Evolutionary conservation across 352 stramenopile species (phyloP).

Genomic region (Thraustotheca clavata): DNA sequence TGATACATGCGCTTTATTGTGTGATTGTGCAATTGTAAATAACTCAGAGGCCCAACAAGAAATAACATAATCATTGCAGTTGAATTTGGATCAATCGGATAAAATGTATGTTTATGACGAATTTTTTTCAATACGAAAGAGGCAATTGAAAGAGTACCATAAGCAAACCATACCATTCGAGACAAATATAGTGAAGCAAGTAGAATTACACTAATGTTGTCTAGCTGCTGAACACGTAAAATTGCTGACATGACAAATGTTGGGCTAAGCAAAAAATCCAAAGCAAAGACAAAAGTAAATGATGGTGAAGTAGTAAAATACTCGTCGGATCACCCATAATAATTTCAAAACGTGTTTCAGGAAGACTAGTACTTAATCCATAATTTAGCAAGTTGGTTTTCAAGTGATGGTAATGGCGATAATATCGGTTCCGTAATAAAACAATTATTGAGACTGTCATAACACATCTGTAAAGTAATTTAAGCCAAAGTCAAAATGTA

Average conservation of each 20-base stretch:
- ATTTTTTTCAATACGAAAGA: not conserved
- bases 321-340: not conserved
- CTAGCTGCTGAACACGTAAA: not conserved
- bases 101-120: not conserved
- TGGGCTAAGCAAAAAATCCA: not conserved
- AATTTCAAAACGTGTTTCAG: not conserved
- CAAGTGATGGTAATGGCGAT: not conserved
- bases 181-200: not conserved
- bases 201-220: not conserved
- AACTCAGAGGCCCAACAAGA: not conserved
- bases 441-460: not conserved
- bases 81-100: not conserved
- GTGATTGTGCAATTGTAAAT: not conserved
- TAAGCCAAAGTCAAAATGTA: not conserved
- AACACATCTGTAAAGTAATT: not conserved
- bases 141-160: not conserved
- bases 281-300: not conserved
- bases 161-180: not conserved
- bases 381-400: not conserved
- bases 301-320: not conserved
- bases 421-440: not conserved
- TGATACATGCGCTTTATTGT: not conserved
- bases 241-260: not conserved
- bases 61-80: not conserved
- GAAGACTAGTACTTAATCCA: not conserved